A percentile compares a stretch with the other conserved stretches of the same genome.
Conservation (phyloP, 192 early-diverging fungal species). For the Chytriomyces sp. region DNA sequence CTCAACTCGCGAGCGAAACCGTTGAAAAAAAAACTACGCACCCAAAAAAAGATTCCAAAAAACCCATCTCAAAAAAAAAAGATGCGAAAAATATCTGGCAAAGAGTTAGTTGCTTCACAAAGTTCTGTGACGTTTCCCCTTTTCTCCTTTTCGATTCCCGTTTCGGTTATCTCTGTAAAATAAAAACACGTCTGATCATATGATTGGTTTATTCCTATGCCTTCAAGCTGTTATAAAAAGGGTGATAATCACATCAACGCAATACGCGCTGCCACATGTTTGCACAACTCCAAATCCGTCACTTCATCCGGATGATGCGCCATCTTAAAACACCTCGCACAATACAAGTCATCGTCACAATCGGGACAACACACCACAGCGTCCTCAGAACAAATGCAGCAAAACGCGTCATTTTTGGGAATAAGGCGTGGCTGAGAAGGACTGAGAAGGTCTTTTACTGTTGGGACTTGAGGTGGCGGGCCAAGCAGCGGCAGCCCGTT, state of each 20-base stretch:
- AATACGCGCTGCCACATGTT: constrained; percentile 31
- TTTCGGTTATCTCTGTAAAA: too few species aligned
- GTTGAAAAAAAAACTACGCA: too few species aligned
- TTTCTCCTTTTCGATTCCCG: too few species aligned
- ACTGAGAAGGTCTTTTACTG: not conserved
- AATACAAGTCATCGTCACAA: constrained; percentile 69
- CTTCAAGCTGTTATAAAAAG: not conserved
- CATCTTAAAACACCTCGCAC: constrained; percentile 58
- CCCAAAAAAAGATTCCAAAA: too few species aligned
- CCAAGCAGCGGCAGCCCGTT: too few species aligned
- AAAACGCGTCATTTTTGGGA: constrained; percentile 14
- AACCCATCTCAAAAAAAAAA: too few species aligned
- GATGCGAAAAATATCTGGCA: too few species aligned
- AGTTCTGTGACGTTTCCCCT: too few species aligned
- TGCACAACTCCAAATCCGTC: constrained; percentile 39
- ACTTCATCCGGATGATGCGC: constrained; percentile 45
- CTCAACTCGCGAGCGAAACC: too few species aligned
- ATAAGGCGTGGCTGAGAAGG: not conserved
- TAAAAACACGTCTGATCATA: too few species aligned
- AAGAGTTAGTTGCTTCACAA: too few species aligned
- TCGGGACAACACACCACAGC: constrained; percentile 60
- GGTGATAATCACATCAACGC: not conserved
- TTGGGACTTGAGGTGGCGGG: not conserved
- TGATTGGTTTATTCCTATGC: too few species aligned
- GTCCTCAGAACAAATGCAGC: constrained; percentile 69